A percentile compares a stretch with the other conserved stretches of the same genome.
phyloP scores from a whole-genome alignment of 768 basidiomycete genomes.

The Hydnomerulius pinastri region DNA sequence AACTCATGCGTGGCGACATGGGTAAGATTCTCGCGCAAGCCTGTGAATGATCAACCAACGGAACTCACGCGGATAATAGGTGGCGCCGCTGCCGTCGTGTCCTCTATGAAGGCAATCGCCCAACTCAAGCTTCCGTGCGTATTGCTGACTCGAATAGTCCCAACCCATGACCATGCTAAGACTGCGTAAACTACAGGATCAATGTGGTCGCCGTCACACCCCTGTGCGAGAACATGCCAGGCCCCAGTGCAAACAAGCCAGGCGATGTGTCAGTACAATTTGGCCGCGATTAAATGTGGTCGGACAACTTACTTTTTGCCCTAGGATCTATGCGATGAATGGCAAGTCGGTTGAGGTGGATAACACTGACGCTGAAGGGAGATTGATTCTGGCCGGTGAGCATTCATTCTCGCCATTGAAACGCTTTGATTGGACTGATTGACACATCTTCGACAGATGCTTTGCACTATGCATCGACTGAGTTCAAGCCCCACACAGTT shows the following conservation, averaged over 20 bases:
- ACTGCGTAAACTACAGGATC: constrained; percentile 44
- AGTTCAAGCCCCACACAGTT: constrained; percentile 78
- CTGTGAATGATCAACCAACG: neutral
- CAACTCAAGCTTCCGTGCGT: constrained; percentile 78
- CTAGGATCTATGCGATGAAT: constrained; percentile 82
- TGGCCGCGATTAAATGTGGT: neutral
- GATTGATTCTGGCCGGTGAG: constrained; percentile 71
- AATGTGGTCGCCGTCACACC: constrained; percentile 76
- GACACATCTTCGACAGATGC: constrained; percentile 56
- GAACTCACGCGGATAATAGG: constrained; percentile 36
- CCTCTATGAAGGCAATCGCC: constrained; percentile 75
- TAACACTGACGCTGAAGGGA: constrained; percentile 86
- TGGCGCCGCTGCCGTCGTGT: constrained; percentile 78
- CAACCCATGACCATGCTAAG: neutral
- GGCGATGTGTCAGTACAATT: constrained; percentile 69
- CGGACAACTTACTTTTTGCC: neutral
- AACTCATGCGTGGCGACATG: constrained; percentile 87
- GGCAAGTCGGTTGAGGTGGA: constrained; percentile 86
- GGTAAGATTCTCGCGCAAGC: constrained; percentile 42
- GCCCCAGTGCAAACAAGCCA: constrained; percentile 65
- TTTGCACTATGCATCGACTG: constrained; percentile 76
- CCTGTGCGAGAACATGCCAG: constrained; percentile 86
- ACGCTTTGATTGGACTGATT: neutral
- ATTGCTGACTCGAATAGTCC: neutral
- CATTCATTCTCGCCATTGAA: neutral